Base-by-base conservation (phyloP, 768 basidiomycete species). In the Pleurotus cornucopiae region DNA sequence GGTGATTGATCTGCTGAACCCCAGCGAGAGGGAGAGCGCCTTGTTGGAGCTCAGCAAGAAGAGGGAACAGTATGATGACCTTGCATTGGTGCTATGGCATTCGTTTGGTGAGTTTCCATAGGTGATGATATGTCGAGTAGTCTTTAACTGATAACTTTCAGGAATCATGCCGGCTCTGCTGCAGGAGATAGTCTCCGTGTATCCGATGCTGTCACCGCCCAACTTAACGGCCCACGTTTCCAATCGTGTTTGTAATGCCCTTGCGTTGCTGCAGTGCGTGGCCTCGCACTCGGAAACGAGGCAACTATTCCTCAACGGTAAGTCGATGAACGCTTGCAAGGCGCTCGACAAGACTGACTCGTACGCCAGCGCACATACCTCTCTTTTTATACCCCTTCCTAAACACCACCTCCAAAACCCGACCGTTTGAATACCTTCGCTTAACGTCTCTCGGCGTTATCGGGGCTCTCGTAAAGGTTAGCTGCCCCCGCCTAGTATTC, bases 351-450 rank as follows among this genome's bases (percentile, higher is more conserved):
- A 55, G 82, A 82, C 70, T 41, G 16, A 21, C 18, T 38, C 11
- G 11, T 11, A 57, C 23, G 13, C 18, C 63, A 93, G 96, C 96
- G 23, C 97, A 98, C 71, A 94, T 99, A 68, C 96, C 96, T 40
- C 83, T 99, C 58, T 98, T 99, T 76, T 79, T 99, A 64, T 99
- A 99, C 72, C 96, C 96, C 16, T 99, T 99, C 76, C 78, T 99
- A 63, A 99, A 99, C 72, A 99, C 96, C 5, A 99, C 94, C 11
- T 94, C 91, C 55, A 99, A 99, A 79, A 98, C 96, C 11, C 85
- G 96, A n/a, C 96, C 96, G 1, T 99, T 99, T 67, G 97, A 99
- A 77, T 99, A 99, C 71, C 85, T 99, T 53, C 88, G 97, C n/a
- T 84, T 99, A 55, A 99, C 97, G 11, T 97, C 94, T 39, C 84